These are phyloP conservation scores for Calonectria henricotiae DNA, from an alignment of 2,329 filamentous ascomycete genomes.

Conservation along the genomic window DNA sequence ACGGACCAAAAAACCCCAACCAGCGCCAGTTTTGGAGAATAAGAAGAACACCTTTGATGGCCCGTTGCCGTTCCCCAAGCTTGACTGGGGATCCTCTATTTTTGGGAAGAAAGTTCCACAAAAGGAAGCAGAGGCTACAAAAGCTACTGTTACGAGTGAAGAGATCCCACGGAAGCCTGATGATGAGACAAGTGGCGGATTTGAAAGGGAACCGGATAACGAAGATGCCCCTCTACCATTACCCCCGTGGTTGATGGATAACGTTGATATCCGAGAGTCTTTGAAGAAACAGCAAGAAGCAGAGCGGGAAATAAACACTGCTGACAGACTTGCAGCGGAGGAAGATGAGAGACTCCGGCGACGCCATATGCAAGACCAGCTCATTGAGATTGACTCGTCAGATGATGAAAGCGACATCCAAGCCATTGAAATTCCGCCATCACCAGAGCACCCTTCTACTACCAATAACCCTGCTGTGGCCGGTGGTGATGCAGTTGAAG, in stretches of 20 bases:
- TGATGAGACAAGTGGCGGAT: constrained; percentile 75
- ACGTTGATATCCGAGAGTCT: constrained; percentile 77
- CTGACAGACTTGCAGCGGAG: constrained; percentile 72
- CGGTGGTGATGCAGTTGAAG: constrained; percentile 37
- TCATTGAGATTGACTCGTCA: constrained; percentile 77
- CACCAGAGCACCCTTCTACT: constrained; percentile 47
- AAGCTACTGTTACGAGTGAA: constrained; percentile 51
- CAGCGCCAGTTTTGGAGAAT: constrained; percentile 64
- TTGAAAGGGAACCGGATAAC: constrained; percentile 68
- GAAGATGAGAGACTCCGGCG: constrained; percentile 69
- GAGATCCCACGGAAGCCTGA: constrained; percentile 50
- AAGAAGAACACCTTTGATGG: constrained; percentile 80
- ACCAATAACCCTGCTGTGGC: constrained; percentile 14
- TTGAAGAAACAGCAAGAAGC: constrained; percentile 72
- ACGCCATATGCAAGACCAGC: constrained; percentile 63
- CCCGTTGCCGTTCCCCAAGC: constrained; percentile 91
- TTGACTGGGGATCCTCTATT: constrained; percentile 78
- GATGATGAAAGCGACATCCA: constrained; percentile 73
- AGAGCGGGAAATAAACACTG: constrained; percentile 76
- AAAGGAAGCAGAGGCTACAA: constrained; percentile 44
- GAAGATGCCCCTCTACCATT: constrained; percentile 72
- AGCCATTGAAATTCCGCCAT: constrained; percentile 68
- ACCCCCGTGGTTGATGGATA: constrained; percentile 82
- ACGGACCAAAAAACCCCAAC: constrained; percentile 67
- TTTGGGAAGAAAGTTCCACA: constrained; percentile 64